phyloP scores from a whole-genome alignment of 495 filamentous ascomycete genomes.

The Jackrogersella minutella region DNA sequence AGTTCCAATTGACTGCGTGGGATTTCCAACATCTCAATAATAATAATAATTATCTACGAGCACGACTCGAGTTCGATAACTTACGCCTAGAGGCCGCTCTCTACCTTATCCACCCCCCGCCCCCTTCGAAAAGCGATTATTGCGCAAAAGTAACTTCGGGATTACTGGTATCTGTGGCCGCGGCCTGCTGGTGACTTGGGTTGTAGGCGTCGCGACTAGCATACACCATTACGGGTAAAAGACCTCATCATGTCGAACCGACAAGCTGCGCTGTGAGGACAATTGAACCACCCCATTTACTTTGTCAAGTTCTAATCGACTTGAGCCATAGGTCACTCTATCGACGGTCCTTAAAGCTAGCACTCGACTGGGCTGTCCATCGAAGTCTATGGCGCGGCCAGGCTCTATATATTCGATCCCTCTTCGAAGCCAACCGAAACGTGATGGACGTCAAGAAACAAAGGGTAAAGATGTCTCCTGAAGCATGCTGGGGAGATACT shows the following conservation, averaged over 20 bases:
- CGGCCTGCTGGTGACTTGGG: slow-evolving; percentile 13
- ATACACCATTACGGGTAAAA: slow-evolving; percentile 19
- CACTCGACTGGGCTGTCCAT: slow-evolving; percentile 94
- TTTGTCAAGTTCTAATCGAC: slow-evolving; percentile 25
- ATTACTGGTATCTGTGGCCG: slow-evolving; percentile 4
- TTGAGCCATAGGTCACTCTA: slow-evolving; percentile 81
- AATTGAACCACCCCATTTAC: slow-evolving; percentile 10
- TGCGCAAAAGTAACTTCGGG: slow-evolving; percentile 4
- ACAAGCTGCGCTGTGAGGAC: slow-evolving; percentile 56
- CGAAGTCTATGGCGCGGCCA: slow-evolving; percentile 92
- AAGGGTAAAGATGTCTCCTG: slow-evolving; percentile 65
- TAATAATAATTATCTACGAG: no score
- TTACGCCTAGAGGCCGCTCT: background rate
- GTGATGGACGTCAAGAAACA: slow-evolving; percentile 87
- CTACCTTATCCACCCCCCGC: background rate
- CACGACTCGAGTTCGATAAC: slow-evolving; percentile 9
- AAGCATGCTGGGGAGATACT: background rate
- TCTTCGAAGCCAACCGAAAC: slow-evolving; percentile 93
- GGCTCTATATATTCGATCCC: slow-evolving; percentile 90
- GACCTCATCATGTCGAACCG: slow-evolving; percentile 54
- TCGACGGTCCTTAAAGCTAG: slow-evolving; percentile 87
- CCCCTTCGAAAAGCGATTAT: slow-evolving; percentile 4
- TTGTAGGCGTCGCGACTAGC: slow-evolving; percentile 6
- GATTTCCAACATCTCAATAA: slow-evolving; percentile 32
- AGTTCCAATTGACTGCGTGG: slow-evolving; percentile 38